Evolutionary conservation across 805 yeast species (phyloP), one percentile per base, ranked within the genome.

Genomic region (Blastobotrys chiropterorum): DNA sequence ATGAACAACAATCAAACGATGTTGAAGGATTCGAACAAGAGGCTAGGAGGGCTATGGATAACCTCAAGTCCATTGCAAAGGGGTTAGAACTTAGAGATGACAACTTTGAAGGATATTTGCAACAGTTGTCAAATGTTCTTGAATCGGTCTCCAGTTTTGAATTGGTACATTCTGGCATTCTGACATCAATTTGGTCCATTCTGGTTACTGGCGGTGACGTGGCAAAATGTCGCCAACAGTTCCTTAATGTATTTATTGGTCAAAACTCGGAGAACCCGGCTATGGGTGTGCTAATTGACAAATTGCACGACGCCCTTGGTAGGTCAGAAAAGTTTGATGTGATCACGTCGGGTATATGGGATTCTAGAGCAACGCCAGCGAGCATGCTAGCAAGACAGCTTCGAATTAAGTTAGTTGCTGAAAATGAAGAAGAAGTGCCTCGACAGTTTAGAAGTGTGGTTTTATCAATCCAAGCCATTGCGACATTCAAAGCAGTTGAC

Each of bases 311-410:
- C 51, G 80, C 87, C 0, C 67, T 89, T 19, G 80, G 87, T 1
- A 75, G 95, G 59, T 73, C 81, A 0, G 97, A 90, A 63, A 72
- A 83, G 0, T 86, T 89, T 64, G 85, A 81, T 41, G 79, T 89
- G 15, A 65, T 77, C 1, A 72, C 79, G 0, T 68, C 80, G 61
- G 86, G 77, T 13, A 54, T 58, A 11, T 48, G 54, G 21, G 58
- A 54, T 21, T 31, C 45, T 44, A 16, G 54, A 14, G 14, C 55
- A 19, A 48, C 50, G 20, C 62, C 67, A 3, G 56, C 62, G 13
- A 59, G 59, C 14, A 50, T 54, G 0, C 74, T 90, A 76, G 86
- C 90, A 0, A 82, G 80, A 52, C 95, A 87, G 64, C 69, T 89
- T 42, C 81, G 80, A 50, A 56, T 89, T 14, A 79, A 75, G 55